These are phyloP conservation scores for Aspergillus ustus DNA, from an alignment of 2,329 filamentous ascomycete species.

Conservation along the genomic window DNA sequence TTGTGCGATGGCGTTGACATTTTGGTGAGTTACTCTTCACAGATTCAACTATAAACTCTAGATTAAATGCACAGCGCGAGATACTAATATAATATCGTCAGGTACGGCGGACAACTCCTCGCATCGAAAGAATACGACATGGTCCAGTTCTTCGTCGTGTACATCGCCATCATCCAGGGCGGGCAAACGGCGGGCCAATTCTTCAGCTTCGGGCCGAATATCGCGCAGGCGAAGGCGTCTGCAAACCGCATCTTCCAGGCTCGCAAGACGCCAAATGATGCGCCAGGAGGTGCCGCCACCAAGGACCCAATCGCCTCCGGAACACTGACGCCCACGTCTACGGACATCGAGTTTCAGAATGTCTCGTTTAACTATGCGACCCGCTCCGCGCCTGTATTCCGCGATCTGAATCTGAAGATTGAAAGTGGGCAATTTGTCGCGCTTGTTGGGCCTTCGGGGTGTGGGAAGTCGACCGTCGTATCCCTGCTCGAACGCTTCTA, in stretches of 20 bases:
- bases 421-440: slow-evolving; percentile 46
- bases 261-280: slow-evolving; percentile 13
- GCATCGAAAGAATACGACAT: slow-evolving; percentile 54
- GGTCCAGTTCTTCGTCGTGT: slow-evolving; percentile 61
- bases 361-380: slow-evolving; percentile 45
- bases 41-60: not conserved
- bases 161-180: slow-evolving; percentile 70
- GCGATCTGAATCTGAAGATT: slow-evolving; percentile 38
- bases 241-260: slow-evolving; percentile 42
- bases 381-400: slow-evolving; percentile 36
- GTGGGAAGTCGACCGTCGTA: slow-evolving; percentile 70
- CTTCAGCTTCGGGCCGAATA: slow-evolving; percentile 67
- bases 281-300: not conserved
- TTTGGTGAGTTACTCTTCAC: slow-evolving; percentile 51
- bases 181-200: slow-evolving; percentile 70
- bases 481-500: slow-evolving; percentile 68
- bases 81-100: slow-evolving; percentile 32
- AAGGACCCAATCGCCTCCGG: not conserved
- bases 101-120: slow-evolving; percentile 68
- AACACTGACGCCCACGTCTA: not conserved
- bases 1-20: slow-evolving; percentile 58
- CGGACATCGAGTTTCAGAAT: slow-evolving; percentile 34
- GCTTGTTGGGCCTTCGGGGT: slow-evolving; percentile 66
- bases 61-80: no score
- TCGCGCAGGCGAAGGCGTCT: slow-evolving; percentile 45